These are phyloP conservation scores for Eucalyptus rudis DNA, from an alignment of 345 rosid genomes.

Conservation along the genomic window DNA sequence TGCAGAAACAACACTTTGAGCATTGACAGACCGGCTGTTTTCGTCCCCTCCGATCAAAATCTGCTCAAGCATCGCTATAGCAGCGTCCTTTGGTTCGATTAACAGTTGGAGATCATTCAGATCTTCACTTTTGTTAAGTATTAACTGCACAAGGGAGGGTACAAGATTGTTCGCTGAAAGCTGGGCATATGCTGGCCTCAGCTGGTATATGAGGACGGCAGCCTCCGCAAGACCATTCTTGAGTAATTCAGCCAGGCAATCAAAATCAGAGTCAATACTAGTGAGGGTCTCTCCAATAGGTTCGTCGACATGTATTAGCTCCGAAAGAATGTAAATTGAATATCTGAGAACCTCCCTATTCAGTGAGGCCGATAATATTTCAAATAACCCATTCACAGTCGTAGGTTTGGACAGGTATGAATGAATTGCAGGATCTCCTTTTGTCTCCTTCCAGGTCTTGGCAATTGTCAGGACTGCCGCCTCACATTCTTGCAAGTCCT, in stretches of 20 bases:
- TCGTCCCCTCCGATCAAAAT: constrained; percentile 40
- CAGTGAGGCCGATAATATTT: constrained; percentile 43
- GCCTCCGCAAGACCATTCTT: constrained; percentile 58
- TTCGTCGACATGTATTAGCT: constrained; percentile 26
- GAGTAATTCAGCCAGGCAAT: constrained; percentile 38
- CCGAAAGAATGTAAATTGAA: constrained; percentile 40
- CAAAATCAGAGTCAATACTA: constrained; percentile 48
- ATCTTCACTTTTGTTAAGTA: constrained; percentile 17
- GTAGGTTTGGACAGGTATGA: constrained; percentile 36
- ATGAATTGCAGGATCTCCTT: constrained; percentile 38
- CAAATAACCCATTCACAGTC: constrained; percentile 40
- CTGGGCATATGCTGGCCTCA: constrained; percentile 33
- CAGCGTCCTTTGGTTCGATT: constrained; percentile 45
- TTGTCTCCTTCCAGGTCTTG: constrained; percentile 43
- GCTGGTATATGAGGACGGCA: constrained; percentile 41
- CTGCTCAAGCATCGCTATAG: constrained; percentile 48
- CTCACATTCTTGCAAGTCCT: constrained; percentile 51
- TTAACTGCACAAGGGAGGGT: constrained; percentile 40
- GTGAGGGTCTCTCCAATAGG: constrained; percentile 37
- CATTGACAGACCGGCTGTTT: constrained; percentile 16
- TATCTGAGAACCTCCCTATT: constrained; percentile 34
- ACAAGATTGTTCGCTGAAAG: constrained; percentile 38
- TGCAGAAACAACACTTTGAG: constrained; percentile 27
- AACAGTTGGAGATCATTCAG: constrained; percentile 16
- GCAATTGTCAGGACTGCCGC: constrained; percentile 35